Percentiles rank a stretch among this genome's conserved stretches.
Evolutionary conservation across 2,329 filamentous ascomycete genomes (phyloP).

Genomic region (Xylariaceae sp.): DNA sequence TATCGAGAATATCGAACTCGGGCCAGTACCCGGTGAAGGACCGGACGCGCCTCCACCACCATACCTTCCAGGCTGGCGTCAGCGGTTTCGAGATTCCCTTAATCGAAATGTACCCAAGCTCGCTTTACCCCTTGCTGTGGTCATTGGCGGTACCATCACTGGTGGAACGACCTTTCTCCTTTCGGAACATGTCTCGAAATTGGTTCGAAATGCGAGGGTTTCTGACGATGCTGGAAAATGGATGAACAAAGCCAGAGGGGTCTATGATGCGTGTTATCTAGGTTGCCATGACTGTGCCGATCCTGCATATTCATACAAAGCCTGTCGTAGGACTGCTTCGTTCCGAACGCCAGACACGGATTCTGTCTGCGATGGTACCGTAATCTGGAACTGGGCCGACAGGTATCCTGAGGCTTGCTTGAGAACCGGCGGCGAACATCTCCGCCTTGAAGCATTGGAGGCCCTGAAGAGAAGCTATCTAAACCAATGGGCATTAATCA

Average conservation of each 20-base stretch:
- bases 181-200: background rate
- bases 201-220: conserved; percentile 1
- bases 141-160: background rate
- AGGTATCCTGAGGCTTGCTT: conserved; percentile 11
- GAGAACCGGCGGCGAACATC: background rate
- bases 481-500: background rate
- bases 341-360: background rate
- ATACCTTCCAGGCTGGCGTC: background rate
- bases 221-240: background rate
- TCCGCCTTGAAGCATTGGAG: background rate
- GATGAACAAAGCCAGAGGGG: background rate
- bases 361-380: conserved; percentile 4
- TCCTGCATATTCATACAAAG: conserved; percentile 1
- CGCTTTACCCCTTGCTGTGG: background rate
- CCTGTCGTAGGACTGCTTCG: conserved; percentile 4
- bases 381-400: conserved; percentile 11
- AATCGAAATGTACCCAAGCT: background rate
- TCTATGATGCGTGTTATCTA: conserved; percentile 11
- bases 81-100: background rate
- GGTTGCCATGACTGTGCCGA: conserved; percentile 8
- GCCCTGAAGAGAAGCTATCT: background rate
- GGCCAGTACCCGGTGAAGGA: background rate
- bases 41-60: background rate
- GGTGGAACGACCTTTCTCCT: conserved; percentile 1
- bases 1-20: background rate